Base-by-base conservation (phyloP, 2,329 filamentous ascomycete genomes). In the Alternaria panax region DNA sequence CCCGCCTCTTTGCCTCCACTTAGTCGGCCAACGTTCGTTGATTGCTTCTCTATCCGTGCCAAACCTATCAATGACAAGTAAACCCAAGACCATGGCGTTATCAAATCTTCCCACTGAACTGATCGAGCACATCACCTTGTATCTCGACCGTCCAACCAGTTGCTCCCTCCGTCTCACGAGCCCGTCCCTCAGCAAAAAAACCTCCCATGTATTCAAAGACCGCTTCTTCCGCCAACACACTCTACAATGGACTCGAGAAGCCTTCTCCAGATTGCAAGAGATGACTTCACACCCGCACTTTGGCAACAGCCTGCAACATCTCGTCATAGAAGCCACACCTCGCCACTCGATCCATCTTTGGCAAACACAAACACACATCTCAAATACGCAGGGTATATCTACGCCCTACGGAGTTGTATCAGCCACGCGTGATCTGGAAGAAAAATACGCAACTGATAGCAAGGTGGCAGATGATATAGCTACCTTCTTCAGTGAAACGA, bases 311-410 rank as follows among this genome's bases (percentile, higher is more conserved):
- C 45, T 75, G 2, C 64, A 59, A 2, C 47, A 68, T 25, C 64
- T 75, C 7, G 51, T 67, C 34, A 65, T 76, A 16, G 69, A 75
- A 42, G 68, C 72, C 2, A 75, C 74, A 7, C 74, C 74, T 0
- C 42, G 58, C 8, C 59, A 70, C 41, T 66, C 70, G 0, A 69
- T 72, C 8, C 40, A 34, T 12, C 48, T 73, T 3, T 75, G 72
- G 73, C 57, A 66, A 27, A 45, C 68, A 20, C 58, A 58, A 22
- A 62, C 59, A 30, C 51, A 46, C n/a, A 50, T 55, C 5, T 46
- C 54, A 16, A 62, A 67, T 22, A 59, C 54, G 7, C 41, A 54
- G 5, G 40, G 47, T 18, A 53, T 63, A 32, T 18, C 45, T 9
- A 58, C 48, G 11, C 32, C 48, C 1, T 47, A 58, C 9, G 48